Conservation (phyloP, 176 grass and related monocot species). For the Eremochloa ophiuroides region DNA sequence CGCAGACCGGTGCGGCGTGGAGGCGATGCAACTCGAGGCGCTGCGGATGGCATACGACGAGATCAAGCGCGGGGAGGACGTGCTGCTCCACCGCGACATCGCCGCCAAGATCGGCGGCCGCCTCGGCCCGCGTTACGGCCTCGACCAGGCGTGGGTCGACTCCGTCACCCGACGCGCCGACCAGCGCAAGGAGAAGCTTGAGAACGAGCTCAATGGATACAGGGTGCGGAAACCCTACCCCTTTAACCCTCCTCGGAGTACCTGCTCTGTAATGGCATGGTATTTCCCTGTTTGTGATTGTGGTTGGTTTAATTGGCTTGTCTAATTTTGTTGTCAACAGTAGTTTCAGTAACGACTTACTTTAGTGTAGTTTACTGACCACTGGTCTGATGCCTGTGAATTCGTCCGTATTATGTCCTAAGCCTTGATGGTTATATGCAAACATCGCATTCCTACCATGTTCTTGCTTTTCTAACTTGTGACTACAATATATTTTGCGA, state of each 20-base stretch:
- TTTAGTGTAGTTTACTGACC: neutral
- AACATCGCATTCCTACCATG: neutral
- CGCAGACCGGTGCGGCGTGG: slow-evolving; percentile 57
- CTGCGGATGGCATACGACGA: slow-evolving; percentile 88
- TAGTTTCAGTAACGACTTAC: neutral
- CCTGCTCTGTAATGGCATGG: neutral
- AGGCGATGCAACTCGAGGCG: slow-evolving; percentile 68
- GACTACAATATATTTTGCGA: neutral
- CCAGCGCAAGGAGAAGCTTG: slow-evolving; percentile 82
- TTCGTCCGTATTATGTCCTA: neutral
- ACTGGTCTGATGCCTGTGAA: no score
- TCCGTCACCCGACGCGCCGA: slow-evolving; percentile 53
- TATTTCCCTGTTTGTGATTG: neutral
- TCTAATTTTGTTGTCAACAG: no score
- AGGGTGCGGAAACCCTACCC: slow-evolving; percentile 38
- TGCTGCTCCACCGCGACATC: slow-evolving; percentile 53
- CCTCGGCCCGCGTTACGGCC: slow-evolving; percentile 43
- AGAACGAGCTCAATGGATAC: slow-evolving; percentile 90
- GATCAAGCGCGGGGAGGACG: slow-evolving; percentile 66
- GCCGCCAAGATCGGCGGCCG: slow-evolving; percentile 41
- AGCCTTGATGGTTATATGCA: neutral
- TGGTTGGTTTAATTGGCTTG: no score
- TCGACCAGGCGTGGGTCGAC: slow-evolving; percentile 72
- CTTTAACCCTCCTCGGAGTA: neutral
- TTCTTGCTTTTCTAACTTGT: neutral